Evolutionary conservation across 2,329 filamentous ascomycete genomes (phyloP), one percentile per base, ranked within the genome.

Genomic region (Alternaria brassicae): DNA sequence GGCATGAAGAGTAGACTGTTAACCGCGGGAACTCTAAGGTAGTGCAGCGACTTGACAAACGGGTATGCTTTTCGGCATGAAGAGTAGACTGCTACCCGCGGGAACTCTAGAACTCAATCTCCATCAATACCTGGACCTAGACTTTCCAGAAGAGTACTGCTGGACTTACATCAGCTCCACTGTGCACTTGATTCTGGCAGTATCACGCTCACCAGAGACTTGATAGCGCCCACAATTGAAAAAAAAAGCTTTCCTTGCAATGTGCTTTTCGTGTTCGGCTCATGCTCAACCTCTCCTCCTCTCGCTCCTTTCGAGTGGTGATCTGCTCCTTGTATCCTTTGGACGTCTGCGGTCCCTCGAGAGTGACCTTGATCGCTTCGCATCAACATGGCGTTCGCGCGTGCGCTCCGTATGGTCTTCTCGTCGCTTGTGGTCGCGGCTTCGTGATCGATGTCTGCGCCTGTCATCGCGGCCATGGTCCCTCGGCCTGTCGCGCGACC

Each of bases 401-500:
- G 52, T 63, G n/a, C 66, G 65, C 44, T 72, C 69, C 13, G 65
- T 55, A 19, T 65, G 67, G 2, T 75, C 67, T 2, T 76, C 67
- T 21, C 67, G 62, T 51, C 67, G 63, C 42, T 56, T 62, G 25
- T 69, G 67, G 19, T 74, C 72, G 27, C 68, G 72, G 55, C 71
- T 75, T 47, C 72, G 70, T 15, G 73, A 75, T 15, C 71, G 63
- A 37, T 71, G 66, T 42, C 70, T 63, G 8, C 62, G 64, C 55
- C 72, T 72, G 30, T 78, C 75, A 17, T 73, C 71, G 45, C 71
- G 69, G 52, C 70, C 67, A 6, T 62, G 65, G 44, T 72, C 66
- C 25, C 69, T 68, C 34, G 64, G 60, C 40, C 56, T 67, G 17
- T 75, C 73, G 21, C 67, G 66, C 25, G 73, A 76, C 40, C 71